Conservation (phyloP, 2,329 filamentous ascomycete species). For the Cladorrhinum sp. region DNA sequence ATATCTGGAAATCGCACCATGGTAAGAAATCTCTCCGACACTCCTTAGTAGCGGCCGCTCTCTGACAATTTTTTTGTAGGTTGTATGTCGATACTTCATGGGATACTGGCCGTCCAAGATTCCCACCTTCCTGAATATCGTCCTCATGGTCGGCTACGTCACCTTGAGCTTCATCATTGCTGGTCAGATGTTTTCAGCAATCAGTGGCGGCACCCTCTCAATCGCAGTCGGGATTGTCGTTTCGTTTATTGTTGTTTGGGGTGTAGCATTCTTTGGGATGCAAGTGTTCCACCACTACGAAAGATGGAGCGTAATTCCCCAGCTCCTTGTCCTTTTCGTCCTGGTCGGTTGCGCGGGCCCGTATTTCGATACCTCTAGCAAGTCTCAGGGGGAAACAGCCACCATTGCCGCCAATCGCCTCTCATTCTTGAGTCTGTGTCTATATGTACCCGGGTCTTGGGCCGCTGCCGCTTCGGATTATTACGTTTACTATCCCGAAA, state of each 20-base stretch:
- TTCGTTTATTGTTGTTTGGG: conserved; percentile 59
- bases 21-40: conserved; percentile 16
- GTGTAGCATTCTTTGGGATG: conserved; percentile 66
- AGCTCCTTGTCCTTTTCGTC: conserved; percentile 58
- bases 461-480: conserved; percentile 62
- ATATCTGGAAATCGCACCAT: conserved; percentile 30
- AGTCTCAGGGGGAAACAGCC: conserved; percentile 46
- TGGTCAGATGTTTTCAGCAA: conserved; percentile 66
- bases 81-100: conserved; percentile 32
- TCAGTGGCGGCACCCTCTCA: conserved; percentile 56
- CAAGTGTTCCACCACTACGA: conserved; percentile 67
- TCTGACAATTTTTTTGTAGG: conserved; percentile 8
- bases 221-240: conserved; percentile 67
- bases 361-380: conserved; percentile 53
- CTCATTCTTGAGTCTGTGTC: conserved; percentile 67
- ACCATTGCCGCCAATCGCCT: conserved; percentile 55
- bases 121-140: conserved; percentile 31
- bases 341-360: conserved; percentile 60
- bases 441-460: conserved; percentile 64
- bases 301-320: conserved; percentile 56
- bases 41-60: not conserved
- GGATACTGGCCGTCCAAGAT: conserved; percentile 35
- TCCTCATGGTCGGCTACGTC: conserved; percentile 33
- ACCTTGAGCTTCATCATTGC: conserved; percentile 64
- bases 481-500: conserved; percentile 51